phyloP scores from a whole-genome alignment of 1,284 basidiomycete species.

The Boletus semigastroideus region DNA sequence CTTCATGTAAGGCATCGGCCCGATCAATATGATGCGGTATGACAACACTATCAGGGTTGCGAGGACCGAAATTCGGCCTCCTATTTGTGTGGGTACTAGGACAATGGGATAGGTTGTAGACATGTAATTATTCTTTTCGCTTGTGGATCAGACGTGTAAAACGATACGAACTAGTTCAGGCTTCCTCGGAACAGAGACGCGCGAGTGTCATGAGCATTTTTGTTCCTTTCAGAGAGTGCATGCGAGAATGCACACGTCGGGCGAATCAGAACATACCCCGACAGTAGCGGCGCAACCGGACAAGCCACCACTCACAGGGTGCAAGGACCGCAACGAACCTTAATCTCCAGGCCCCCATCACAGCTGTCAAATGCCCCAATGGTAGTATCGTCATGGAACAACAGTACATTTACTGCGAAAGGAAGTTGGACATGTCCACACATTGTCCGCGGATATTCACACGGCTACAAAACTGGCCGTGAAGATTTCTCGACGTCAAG shows the following conservation, averaged over 20 bases:
- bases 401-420: background rate
- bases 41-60: background rate
- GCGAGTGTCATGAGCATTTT: background rate
- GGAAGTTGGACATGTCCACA: background rate
- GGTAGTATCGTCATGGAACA: background rate
- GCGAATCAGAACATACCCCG: background rate
- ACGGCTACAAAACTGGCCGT: background rate
- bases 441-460: background rate
- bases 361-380: background rate
- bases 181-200: background rate
- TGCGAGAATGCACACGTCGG: background rate
- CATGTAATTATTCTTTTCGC: background rate
- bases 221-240: background rate
- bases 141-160: background rate
- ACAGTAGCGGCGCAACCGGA: background rate
- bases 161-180: background rate
- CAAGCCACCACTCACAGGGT: background rate
- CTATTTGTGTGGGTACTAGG: background rate
- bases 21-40: background rate
- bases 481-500: background rate
- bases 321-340: background rate
- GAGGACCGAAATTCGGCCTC: background rate
- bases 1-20: background rate
- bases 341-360: background rate
- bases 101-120: background rate